Evolutionary conservation across 2,329 filamentous ascomycete genomes (phyloP).

Genomic region (Talaromyces sp.): DNA sequence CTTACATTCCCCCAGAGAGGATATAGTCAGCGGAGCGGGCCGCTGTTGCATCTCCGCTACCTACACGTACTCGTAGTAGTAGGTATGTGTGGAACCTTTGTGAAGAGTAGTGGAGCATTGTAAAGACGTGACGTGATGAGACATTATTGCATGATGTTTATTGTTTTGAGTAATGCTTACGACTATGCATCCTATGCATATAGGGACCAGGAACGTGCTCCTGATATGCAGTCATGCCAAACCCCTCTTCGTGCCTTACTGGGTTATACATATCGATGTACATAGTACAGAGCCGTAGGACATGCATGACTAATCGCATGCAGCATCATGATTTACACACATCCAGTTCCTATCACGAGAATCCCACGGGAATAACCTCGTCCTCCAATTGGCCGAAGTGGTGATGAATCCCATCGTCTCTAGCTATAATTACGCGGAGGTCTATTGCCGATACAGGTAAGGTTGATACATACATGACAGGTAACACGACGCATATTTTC

Average conservation of each 20-base stretch:
- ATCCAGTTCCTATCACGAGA: background rate
- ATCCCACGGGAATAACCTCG: background rate
- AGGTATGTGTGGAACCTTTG: background rate
- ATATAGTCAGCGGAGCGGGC: background rate
- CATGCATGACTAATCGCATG: background rate
- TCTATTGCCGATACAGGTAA: background rate
- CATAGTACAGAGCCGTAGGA: background rate
- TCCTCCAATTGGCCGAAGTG: background rate
- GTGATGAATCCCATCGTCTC: background rate
- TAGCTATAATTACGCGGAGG: background rate
- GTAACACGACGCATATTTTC: background rate
- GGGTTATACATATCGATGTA: background rate
- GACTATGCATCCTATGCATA: background rate
- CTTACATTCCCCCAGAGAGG: too few relatives aligned
- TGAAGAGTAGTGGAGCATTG: background rate
- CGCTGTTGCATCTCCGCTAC: background rate
- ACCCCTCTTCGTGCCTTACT: background rate
- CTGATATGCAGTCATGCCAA: background rate
- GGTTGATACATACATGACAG: background rate
- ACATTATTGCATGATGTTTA: too few relatives aligned
- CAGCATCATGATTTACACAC: background rate
- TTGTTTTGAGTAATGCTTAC: background rate
- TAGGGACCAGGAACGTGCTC: background rate
- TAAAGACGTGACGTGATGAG: background rate
- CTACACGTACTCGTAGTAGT: too few relatives aligned